phyloP scores from a whole-genome alignment of 805 yeast genomes.

The Candida jianshihensis region DNA sequence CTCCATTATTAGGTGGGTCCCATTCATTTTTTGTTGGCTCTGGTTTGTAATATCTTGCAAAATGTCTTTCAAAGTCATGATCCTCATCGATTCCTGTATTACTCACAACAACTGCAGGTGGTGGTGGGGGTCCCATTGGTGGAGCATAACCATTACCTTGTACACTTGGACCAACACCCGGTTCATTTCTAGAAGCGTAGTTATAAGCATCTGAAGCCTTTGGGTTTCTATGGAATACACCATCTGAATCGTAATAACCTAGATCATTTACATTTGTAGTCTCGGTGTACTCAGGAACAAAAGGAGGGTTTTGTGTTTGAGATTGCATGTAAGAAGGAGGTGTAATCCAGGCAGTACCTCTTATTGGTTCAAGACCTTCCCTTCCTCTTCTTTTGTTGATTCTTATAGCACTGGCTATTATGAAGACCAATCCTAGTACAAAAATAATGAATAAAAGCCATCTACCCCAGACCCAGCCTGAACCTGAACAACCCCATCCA shows the following conservation, averaged over 20 bases:
- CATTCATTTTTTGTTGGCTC: neutral
- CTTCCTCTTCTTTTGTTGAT: constrained; percentile 45
- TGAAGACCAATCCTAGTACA: constrained; percentile 38
- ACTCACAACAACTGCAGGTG: constrained; percentile 1
- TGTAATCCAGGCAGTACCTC: constrained; percentile 81
- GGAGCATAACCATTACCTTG: neutral
- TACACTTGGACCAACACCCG: neutral
- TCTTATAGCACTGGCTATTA: constrained; percentile 44
- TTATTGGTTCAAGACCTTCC: constrained; percentile 47
- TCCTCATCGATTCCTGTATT: constrained; percentile 11
- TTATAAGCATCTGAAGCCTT: constrained; percentile 23
- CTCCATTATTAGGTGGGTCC: neutral
- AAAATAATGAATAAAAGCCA: constrained; percentile 48
- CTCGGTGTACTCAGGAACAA: constrained; percentile 65
- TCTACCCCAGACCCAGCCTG: constrained; percentile 24
- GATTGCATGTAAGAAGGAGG: constrained; percentile 60
- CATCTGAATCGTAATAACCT: constrained; percentile 41
- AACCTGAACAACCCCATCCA: constrained; percentile 14
- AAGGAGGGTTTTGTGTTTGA: constrained; percentile 36
- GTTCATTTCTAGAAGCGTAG: neutral
- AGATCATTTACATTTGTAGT: constrained; percentile 65
- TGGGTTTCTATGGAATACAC: constrained; percentile 27
- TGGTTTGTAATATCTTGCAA: constrained; percentile 16
- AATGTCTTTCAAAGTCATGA: constrained; percentile 19
- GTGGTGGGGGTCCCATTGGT: constrained; percentile 4